Evolutionary conservation across 805 yeast species (phyloP).

Genomic region (Priceomyces castillae): DNA sequence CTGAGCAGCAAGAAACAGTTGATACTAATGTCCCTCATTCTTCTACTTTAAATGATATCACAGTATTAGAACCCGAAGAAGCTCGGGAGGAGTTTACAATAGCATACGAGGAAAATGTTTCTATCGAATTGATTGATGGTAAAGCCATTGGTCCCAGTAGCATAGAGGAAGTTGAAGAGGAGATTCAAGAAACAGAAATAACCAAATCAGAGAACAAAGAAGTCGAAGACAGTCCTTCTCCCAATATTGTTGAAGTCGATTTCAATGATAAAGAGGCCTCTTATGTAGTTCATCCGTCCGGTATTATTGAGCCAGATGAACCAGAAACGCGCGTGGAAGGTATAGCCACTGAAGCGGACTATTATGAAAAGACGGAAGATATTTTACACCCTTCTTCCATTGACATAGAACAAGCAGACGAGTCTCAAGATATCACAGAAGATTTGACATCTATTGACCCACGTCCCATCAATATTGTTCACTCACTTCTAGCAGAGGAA

Average conservation of each 20-base stretch:
- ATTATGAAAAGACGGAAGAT: not conserved
- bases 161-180: constrained; percentile 4
- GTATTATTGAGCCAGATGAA: constrained; percentile 8
- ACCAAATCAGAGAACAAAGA: not conserved
- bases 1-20: not conserved
- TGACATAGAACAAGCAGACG: not conserved
- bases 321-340: not conserved
- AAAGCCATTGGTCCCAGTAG: constrained; percentile 3
- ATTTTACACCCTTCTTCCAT: constrained; percentile 3
- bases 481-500: not conserved
- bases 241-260: not conserved
- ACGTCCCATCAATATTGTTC: not conserved
- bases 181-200: not conserved
- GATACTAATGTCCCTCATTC: not conserved
- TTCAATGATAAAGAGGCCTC: not conserved
- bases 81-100: not conserved
- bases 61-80: constrained; percentile 3
- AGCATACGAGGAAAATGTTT: constrained; percentile 1
- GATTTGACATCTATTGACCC: not conserved
- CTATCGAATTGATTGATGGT: not conserved
- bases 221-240: not conserved
- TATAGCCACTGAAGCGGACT: not conserved
- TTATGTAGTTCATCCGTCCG: constrained; percentile 4
- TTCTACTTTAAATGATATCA: not conserved
- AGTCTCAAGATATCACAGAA: not conserved